A percentile compares a stretch with the other conserved stretches of the same genome.
These are phyloP conservation scores for Ensete glaucum DNA, from an alignment of 176 grass and related monocot genomes.

Conservation along the genomic window DNA sequence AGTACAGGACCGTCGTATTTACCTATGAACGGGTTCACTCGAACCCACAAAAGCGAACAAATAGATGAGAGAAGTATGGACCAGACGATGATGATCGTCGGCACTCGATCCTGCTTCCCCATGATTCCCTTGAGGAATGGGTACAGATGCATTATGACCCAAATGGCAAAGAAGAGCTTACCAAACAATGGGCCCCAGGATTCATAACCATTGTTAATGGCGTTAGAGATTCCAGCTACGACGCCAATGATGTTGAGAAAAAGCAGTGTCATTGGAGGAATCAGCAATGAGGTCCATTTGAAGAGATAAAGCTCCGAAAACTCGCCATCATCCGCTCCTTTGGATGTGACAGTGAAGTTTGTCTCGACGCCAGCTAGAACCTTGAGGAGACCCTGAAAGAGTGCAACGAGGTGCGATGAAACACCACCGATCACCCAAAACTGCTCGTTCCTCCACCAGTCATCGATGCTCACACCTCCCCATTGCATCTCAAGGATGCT, in stretches of 20 bases:
- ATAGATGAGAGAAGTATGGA: constrained; percentile 38
- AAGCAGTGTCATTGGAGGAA: constrained; percentile 40
- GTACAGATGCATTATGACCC: constrained; percentile 46
- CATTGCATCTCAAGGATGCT: constrained; percentile 43
- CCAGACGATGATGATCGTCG: constrained; percentile 39
- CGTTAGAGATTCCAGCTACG: constrained; percentile 31
- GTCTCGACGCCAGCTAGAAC: constrained; percentile 36
- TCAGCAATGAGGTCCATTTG: constrained; percentile 39
- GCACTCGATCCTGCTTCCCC: constrained; percentile 44
- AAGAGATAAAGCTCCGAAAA: constrained; percentile 44
- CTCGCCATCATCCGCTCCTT: constrained; percentile 36
- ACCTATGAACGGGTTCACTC: constrained; percentile 30
- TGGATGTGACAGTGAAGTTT: constrained; percentile 46
- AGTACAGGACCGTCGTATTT: constrained; percentile 41
- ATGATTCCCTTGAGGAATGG: constrained; percentile 47
- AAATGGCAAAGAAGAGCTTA: constrained; percentile 35
- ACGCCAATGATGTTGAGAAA: constrained; percentile 37
- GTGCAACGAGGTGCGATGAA: constrained; percentile 36
- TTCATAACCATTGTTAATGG: constrained; percentile 31
- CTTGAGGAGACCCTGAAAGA: constrained; percentile 42
- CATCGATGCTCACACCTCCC: constrained; percentile 34
- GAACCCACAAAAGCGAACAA: constrained; percentile 39
- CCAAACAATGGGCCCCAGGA: constrained; percentile 41
- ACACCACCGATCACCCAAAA: constrained; percentile 45
- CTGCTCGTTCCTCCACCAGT: constrained; percentile 48